Conservation (phyloP, 2,329 filamentous ascomycete genomes). For the Lachnum nothofagi region DNA sequence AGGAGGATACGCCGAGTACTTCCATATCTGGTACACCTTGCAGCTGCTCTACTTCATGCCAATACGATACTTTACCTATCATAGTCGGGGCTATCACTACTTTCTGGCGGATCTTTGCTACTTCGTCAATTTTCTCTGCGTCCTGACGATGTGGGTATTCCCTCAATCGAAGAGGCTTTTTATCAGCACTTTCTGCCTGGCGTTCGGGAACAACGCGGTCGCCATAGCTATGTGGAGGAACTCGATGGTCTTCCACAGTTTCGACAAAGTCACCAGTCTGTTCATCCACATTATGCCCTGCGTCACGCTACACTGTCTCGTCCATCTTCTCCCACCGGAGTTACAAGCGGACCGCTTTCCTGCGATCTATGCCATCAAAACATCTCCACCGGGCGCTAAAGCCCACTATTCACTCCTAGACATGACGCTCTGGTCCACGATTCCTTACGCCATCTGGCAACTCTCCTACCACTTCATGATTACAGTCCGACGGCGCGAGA, state of each 20-base stretch:
- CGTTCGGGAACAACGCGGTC: conserved; percentile 93
- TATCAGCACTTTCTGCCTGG: conserved; percentile 85
- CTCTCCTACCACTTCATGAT: conserved; percentile 90
- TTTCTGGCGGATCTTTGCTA: conserved; percentile 97
- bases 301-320: conserved; percentile 83
- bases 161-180: conserved; percentile 86
- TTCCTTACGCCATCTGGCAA: conserved; percentile 93
- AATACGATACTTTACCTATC: conserved; percentile 86
- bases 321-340: conserved; percentile 69
- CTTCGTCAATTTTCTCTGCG: conserved; percentile 85
- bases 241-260: conserved; percentile 93
- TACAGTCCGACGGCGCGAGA: conserved; percentile 86
- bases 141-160: conserved; percentile 84
- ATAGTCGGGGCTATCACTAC: conserved; percentile 88
- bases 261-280: conserved; percentile 95
- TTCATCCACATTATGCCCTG: conserved; percentile 99
- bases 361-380: conserved; percentile 77
- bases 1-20: conserved; percentile 76
- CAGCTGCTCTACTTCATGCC: conserved; percentile 96
- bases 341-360: conserved; percentile 69
- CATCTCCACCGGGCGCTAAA: conserved; percentile 60
- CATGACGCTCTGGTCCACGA: conserved; percentile 91
- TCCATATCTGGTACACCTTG: conserved; percentile 86
- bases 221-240: conserved; percentile 99
- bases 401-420: conserved; percentile 73